Percentiles rank a stretch among this genome's conserved stretches.
Evolutionary conservation across 768 basidiomycete genomes (phyloP).

Genomic region (Tylopilus balloui): DNA sequence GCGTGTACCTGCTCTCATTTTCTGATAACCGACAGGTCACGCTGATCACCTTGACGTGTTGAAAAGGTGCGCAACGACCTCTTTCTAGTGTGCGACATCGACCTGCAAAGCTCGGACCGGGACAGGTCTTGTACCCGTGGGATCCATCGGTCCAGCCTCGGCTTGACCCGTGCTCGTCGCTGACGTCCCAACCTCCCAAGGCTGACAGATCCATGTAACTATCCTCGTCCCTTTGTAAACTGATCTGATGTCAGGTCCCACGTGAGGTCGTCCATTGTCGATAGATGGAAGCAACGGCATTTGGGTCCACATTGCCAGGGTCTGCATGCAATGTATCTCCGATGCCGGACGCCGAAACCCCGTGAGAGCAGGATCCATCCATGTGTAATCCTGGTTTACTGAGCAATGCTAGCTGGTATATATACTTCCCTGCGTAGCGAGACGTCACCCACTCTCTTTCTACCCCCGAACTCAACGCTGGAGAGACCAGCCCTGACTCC

Average conservation of each 20-base stretch:
- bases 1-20: not conserved
- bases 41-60: not conserved
- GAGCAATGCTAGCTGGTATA: too few relatives aligned
- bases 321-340: not conserved
- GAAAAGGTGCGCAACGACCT: too few relatives aligned
- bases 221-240: slow-evolving; percentile 6
- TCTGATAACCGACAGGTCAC: not conserved
- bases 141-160: too few relatives aligned
- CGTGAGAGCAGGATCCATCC: not conserved
- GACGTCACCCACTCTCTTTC: not conserved
- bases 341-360: not conserved
- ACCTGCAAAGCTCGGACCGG: too few relatives aligned
- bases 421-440: not conserved
- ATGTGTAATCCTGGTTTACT: not conserved
- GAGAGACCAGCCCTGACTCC: not conserved
- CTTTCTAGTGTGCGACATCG: too few relatives aligned
- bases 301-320: not conserved
- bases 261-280: not conserved
- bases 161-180: too few relatives aligned
- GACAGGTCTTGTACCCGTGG: too few relatives aligned
- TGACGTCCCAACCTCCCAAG: too few relatives aligned
- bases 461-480: not conserved
- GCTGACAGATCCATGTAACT: not conserved
- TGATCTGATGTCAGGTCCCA: not conserved
- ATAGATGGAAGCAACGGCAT: not conserved